Conservation (phyloP, 2,329 filamentous ascomycete species). For the Colletotrichum horii region DNA sequence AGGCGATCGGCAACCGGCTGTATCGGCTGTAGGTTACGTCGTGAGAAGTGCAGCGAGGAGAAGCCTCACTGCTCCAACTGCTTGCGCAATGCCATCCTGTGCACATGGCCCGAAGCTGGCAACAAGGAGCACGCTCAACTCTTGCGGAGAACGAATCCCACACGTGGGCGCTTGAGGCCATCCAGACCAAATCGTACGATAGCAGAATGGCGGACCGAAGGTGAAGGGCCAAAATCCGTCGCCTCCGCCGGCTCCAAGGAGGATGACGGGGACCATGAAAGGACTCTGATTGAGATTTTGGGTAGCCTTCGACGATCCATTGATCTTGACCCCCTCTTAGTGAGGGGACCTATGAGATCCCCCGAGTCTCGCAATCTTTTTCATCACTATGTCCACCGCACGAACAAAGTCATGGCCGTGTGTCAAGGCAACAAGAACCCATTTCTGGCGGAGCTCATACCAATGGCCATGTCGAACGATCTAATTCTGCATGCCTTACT, state of each 20-base stretch:
- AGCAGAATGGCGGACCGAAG: neutral
- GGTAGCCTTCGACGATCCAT: neutral
- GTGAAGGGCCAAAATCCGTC: fast-evolving
- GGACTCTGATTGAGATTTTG: fast-evolving
- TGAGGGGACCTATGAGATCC: neutral
- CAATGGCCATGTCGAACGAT: neutral
- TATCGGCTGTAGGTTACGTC: neutral
- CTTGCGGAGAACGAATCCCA: neutral
- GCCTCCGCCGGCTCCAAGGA: neutral
- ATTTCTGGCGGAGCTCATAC: neutral
- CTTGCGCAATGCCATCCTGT: neutral
- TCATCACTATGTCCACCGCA: neutral
- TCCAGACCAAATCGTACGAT: neutral
- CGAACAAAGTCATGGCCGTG: neutral
- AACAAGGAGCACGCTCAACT: neutral
- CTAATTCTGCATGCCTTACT: neutral
- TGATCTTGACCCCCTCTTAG: neutral
- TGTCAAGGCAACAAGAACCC: neutral
- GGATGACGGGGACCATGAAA: neutral
- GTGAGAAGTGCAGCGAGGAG: neutral
- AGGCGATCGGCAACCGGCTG: neutral
- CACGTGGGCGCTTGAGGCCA: neutral
- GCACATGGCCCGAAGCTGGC: neutral
- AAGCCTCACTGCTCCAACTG: neutral
- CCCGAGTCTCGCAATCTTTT: neutral